A percentile compares a stretch with the other conserved stretches of the same genome.
Evolutionary conservation across 176 grass and related monocot genomes (phyloP).

Genomic region (Musa beccarii): DNA sequence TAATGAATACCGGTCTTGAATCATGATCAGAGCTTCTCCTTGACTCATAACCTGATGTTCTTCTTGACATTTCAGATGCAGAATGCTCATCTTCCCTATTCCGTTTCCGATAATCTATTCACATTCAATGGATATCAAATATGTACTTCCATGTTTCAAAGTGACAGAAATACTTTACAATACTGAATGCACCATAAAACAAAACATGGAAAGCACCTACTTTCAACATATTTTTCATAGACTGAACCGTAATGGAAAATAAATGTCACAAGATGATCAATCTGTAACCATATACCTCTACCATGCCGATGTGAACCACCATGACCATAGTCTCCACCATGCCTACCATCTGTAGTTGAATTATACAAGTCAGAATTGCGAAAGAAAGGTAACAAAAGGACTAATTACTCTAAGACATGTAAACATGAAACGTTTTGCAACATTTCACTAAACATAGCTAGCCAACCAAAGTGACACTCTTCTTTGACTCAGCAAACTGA

Average conservation of each 20-base stretch:
- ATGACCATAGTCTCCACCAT: conserved; percentile 45
- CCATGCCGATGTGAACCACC: conserved; percentile 52
- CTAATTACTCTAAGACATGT: background rate
- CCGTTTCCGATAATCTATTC: conserved; percentile 67
- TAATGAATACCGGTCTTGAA: conserved; percentile 22
- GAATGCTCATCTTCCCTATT: conserved; percentile 44
- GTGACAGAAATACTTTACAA: background rate
- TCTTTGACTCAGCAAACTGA: too few relatives aligned
- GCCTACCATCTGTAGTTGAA: conserved; percentile 53
- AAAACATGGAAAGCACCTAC: background rate
- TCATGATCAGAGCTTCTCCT: conserved; percentile 43
- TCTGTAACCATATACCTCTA: conserved; percentile 34
- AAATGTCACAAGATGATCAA: background rate
- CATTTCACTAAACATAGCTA: too few relatives aligned
- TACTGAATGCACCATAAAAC: background rate
- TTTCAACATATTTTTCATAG: background rate
- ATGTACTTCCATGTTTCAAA: background rate
- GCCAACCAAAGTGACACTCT: too few relatives aligned
- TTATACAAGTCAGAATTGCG: background rate
- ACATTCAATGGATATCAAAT: background rate
- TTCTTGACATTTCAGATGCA: conserved; percentile 27
- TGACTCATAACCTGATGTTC: conserved; percentile 49
- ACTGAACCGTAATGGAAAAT: background rate
- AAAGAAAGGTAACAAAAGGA: background rate
- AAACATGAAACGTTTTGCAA: background rate